These are phyloP conservation scores for Sugiyamaella floridensis DNA, from an alignment of 805 yeast species.

Conservation along the genomic window DNA sequence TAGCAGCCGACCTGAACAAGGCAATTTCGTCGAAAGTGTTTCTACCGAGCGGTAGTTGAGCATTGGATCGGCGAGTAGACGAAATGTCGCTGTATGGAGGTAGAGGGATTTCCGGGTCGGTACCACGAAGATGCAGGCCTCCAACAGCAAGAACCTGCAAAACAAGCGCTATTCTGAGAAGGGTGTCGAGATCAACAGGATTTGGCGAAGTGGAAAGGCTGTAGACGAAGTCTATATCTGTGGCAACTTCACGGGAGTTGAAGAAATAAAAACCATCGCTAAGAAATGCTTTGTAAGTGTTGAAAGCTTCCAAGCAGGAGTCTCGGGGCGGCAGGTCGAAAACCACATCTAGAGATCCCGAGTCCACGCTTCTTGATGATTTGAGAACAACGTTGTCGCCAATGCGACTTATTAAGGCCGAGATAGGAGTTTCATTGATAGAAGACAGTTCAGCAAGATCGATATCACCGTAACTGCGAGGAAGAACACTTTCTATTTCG, in stretches of 20 bases:
- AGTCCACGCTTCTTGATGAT: not conserved
- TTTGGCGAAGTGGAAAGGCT: not conserved
- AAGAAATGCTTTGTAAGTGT: slow-evolving; percentile 13
- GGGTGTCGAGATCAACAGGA: slow-evolving; percentile 2
- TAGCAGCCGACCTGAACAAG: slow-evolving; percentile 14
- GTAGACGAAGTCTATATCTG: slow-evolving; percentile 12
- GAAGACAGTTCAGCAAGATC: not conserved
- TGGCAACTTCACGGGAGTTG: slow-evolving; percentile 13
- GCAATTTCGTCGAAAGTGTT: slow-evolving; percentile 5
- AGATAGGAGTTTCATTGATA: not conserved
- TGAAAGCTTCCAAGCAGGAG: slow-evolving; percentile 12
- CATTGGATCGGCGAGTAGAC: not conserved
- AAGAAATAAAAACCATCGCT: slow-evolving; percentile 21
- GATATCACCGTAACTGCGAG: slow-evolving; percentile 1
- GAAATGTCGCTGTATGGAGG: too few species aligned
- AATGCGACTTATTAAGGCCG: not conserved
- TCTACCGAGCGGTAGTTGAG: not conserved
- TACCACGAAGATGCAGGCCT: slow-evolving; percentile 17
- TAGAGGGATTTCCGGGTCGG: too few species aligned
- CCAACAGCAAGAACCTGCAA: slow-evolving; percentile 20
- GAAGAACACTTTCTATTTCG: slow-evolving; percentile 11
- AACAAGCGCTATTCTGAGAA: slow-evolving; percentile 14
- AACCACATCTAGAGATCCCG: slow-evolving; percentile 1
- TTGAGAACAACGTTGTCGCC: not conserved
- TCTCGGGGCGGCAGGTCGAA: slow-evolving; percentile 16